Conservation (phyloP, 2,329 filamentous ascomycete genomes). For the Lachnellula occidentalis region DNA sequence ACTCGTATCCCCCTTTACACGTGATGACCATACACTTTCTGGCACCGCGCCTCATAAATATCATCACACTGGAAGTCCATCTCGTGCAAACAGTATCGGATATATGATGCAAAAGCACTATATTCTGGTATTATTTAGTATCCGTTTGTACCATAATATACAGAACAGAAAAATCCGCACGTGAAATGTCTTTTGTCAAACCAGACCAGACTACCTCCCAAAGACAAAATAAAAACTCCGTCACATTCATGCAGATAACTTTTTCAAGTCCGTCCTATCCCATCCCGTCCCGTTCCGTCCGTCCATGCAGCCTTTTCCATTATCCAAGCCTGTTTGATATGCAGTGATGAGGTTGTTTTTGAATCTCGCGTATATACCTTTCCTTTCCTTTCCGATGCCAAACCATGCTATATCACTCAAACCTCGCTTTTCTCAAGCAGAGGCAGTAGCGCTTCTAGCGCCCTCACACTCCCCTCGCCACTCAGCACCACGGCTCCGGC, state of each 20-base stretch:
- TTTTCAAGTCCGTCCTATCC: neutral
- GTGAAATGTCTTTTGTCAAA: neutral
- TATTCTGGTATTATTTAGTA: too few species aligned
- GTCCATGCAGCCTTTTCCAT: neutral
- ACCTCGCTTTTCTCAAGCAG: conserved; percentile 16
- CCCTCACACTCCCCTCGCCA: conserved; percentile 66
- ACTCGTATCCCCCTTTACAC: too few species aligned
- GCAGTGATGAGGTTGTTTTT: neutral
- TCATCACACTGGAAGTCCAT: too few species aligned
- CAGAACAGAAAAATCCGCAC: too few species aligned
- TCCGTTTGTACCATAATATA: too few species aligned
- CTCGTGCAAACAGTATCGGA: too few species aligned
- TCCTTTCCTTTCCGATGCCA: neutral
- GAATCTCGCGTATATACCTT: neutral
- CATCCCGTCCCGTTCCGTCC: neutral
- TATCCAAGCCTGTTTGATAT: neutral
- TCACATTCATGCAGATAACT: neutral
- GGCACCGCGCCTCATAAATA: too few species aligned
- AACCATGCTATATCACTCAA: neutral
- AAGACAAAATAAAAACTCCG: neutral
- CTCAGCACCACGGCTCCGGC: conserved; percentile 86
- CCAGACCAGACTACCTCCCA: neutral
- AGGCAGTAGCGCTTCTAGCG: conserved; percentile 62
- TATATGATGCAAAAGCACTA: too few species aligned
- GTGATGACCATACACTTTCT: too few species aligned